Percentiles rank a stretch among this genome's conserved stretches.
These are phyloP conservation scores for Candida namnaoensis DNA, from an alignment of 805 yeast species.

Conservation along the genomic window DNA sequence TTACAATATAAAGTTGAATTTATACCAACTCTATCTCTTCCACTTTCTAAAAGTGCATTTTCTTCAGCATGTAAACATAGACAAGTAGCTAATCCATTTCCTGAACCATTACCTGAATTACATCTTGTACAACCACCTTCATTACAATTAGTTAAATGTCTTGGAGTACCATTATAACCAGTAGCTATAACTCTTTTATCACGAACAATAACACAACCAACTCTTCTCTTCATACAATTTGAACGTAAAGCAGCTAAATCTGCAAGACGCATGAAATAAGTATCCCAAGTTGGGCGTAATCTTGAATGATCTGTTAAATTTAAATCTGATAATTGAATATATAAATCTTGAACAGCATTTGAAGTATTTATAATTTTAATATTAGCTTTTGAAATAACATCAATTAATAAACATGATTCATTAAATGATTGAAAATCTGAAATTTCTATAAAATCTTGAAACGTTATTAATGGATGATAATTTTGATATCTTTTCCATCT, in stretches of 20 bases:
- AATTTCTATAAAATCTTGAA: conserved; percentile 26
- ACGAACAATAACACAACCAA: conserved; percentile 90
- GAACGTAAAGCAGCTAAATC: conserved; percentile 88
- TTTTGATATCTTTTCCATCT: conserved; percentile 25
- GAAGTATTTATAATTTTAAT: conserved; percentile 50
- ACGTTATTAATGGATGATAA: conserved; percentile 17
- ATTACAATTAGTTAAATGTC: conserved; percentile 80
- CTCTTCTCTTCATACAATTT: conserved; percentile 95
- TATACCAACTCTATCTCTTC: conserved; percentile 71
- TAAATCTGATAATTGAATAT: conserved; percentile 27
- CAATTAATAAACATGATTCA: conserved; percentile 23
- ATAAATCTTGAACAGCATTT: conserved; percentile 25
- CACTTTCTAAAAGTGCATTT: conserved; percentile 90
- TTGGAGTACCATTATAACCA: conserved; percentile 97
- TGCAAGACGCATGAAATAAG: conserved; percentile 90
- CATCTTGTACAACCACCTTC: conserved; percentile 95
- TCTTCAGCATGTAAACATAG: conserved; percentile 96
- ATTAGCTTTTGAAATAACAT: conserved; percentile 38
- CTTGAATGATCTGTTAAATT: conserved; percentile 45
- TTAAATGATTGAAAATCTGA: conserved; percentile 26
- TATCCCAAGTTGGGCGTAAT: conserved; percentile 91
- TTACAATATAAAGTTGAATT: conserved; percentile 77
- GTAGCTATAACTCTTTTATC: conserved; percentile 87
- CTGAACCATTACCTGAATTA: conserved; percentile 56
- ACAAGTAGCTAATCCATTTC: conserved; percentile 71